Base-by-base conservation (phyloP, 2,329 filamentous ascomycete genomes). In the Aspergillus vadensis region DNA sequence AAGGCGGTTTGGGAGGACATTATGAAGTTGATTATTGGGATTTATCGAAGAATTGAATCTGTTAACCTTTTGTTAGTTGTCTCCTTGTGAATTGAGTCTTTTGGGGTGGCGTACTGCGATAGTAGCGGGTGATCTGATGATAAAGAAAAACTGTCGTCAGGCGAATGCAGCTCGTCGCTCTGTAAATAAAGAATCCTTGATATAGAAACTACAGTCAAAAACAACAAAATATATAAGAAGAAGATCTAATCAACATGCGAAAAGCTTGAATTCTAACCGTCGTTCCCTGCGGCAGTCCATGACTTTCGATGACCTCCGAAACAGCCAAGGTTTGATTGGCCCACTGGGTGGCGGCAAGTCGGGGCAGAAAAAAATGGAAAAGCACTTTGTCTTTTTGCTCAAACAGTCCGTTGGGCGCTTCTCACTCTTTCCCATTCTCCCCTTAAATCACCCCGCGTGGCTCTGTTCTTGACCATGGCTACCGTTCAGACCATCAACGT, bases 391-490 rank as follows among this genome's bases (percentile, higher is more conserved):
- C 32, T 36, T 36, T 36, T 36, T 14, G 32, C 32, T 36, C 32
- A 14, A 36, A 36, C 32, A 36, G 10, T 36, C 12, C 32, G 32
- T 36, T 36, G 32, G 32, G 32, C 32, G 32, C 57, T 43, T 36
- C 44, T 57, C 66, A 59, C 65, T 65, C 65, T 60, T 62, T 62
- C 53, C 47, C 30, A 38, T 47, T 50, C 47, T 25, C 27, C 50
- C 36, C 49, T 36, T 32, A 23, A 55, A 56, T 54, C 56, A 36
- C 48, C 51, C 50, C 49, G 53, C 58, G 58, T 65, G 51, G 54
- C 58, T 51, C 60, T 36, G 32, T 36, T 36, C 32, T 36, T 36
- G 32, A 80, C 69, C 69, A 94, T 94, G 90, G 85, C 89, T 73
- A 79, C 86, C 64, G 82, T 86, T 38, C 73, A 76, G 63, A 68